Evolutionary conservation across 225 moss, liverwort and hornwort genomes (phyloP), one percentile per base, ranked within the genome.

Genomic region (Takakia lepidozioides): DNA sequence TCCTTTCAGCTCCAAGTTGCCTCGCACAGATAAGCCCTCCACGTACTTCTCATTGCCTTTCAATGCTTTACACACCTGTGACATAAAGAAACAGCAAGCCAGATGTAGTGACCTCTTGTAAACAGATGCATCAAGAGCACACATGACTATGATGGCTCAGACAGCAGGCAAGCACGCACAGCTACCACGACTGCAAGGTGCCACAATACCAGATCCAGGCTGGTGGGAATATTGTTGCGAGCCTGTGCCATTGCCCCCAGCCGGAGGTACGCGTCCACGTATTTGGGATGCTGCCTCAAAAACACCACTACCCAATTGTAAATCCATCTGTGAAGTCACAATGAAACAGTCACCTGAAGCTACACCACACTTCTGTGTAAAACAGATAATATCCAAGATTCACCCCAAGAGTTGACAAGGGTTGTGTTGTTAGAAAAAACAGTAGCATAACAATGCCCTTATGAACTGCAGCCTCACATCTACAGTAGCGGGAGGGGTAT

Each of bases 201-300:
- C 40, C 23, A 46, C 61, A 37, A 11, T 52, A 78, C 90, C 56
- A 87, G 57, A 18, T 85, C 92, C 45, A 83, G 54, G 54, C 87
- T 79, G 34, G 78, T 70, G 39, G 55, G 50, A 22, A 85, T 65
- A 41, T 85, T 71, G 83, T 74, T 91, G 52, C 87, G 87, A 56
- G 87, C 85, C 27, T 80, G 60, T 27, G 91, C 85, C 87, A 98
- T 83, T 54, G 91, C 82, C 60, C 83, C 98, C 70, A 91, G 64
- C 1, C 98, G 82, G 48, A 98, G 83, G 58, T 83, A 78, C 10
- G 98, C 98, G 72, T 98, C 91, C 62, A 83, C 78, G 54, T 91
- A 98, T 25, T 85, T 67, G 10, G 91, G 82, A 67, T 98, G 91
- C 76, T 78, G 68, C 22, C n/a, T n/a, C n/a, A 25, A 28, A 20